These are phyloP conservation scores for Irpex rosettiformis DNA, from an alignment of 1,284 basidiomycete genomes.

Conservation along the genomic window DNA sequence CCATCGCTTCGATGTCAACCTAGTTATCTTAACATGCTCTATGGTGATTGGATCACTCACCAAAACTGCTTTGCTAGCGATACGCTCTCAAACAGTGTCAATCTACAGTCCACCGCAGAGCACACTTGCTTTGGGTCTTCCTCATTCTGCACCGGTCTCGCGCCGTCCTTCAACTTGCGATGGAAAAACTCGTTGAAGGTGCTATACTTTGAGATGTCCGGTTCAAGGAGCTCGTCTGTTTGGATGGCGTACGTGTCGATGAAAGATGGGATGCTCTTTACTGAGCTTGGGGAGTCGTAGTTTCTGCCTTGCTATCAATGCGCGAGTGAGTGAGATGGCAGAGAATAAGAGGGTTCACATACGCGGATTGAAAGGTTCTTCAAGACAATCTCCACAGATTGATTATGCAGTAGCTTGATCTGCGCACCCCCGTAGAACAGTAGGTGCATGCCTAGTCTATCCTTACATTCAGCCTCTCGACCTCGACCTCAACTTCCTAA, in stretches of 20 bases:
- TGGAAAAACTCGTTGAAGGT: constrained; percentile 86
- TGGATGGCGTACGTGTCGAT: constrained; percentile 70
- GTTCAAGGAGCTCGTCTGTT: constrained; percentile 60
- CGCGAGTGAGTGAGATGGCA: neutral
- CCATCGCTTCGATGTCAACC: neutral
- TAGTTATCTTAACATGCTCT: neutral
- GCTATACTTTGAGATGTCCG: constrained; percentile 59
- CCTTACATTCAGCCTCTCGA: neutral
- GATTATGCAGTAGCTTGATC: constrained; percentile 51
- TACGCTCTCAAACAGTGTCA: constrained; percentile 65
- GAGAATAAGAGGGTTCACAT: constrained; percentile 13
- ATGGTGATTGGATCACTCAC: constrained; percentile 29
- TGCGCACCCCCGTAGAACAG: constrained; percentile 63
- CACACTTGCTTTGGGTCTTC: constrained; percentile 54
- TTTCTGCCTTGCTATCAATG: constrained; percentile 45
- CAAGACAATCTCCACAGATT: constrained; percentile 56
- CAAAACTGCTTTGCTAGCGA: constrained; percentile 66
- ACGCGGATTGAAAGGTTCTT: constrained; percentile 65
- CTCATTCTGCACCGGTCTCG: constrained; percentile 62
- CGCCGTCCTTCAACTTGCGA: constrained; percentile 60
- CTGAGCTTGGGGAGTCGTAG: constrained; percentile 52
- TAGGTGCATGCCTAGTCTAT: constrained; percentile 73
- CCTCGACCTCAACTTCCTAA: neutral
- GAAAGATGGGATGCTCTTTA: constrained; percentile 66
- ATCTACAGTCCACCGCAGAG: constrained; percentile 72